Conservation (phyloP, 345 rosid species). For the Eucalyptus marginata region DNA sequence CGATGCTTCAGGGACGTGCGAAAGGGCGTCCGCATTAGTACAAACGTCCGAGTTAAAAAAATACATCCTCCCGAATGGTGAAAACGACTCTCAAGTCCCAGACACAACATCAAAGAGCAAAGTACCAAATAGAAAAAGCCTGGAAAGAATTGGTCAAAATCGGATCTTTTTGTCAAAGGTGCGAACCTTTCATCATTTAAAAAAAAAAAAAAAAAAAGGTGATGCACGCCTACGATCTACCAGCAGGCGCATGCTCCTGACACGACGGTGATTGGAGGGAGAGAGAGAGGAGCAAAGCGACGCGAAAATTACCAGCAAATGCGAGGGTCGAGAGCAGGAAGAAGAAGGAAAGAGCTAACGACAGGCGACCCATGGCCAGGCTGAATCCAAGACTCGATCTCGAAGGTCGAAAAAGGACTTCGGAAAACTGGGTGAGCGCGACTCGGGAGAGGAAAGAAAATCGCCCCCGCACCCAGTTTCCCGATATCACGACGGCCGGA, state of each 20-base stretch:
- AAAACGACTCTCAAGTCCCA: background rate
- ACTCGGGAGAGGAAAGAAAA: background rate
- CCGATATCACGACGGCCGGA: background rate
- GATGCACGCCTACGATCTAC: too few relatives aligned
- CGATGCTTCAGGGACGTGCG: background rate
- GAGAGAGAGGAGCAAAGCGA: background rate
- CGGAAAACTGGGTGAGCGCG: background rate
- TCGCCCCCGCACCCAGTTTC: background rate
- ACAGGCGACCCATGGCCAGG: background rate
- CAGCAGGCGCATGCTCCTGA: too few relatives aligned
- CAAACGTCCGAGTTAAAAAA: background rate
- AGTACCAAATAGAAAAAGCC: background rate
- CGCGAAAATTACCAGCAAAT: background rate
- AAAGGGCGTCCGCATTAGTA: background rate
- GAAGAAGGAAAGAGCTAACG: background rate
- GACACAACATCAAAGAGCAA: background rate
- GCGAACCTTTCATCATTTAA: background rate
- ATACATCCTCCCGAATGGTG: background rate
- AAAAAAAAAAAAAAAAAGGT: background rate
- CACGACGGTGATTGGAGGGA: background rate
- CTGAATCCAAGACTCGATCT: background rate
- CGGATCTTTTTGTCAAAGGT: background rate
- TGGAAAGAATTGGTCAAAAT: background rate
- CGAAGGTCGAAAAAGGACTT: background rate
- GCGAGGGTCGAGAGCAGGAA: background rate